These are phyloP conservation scores for Penstemon barbatus DNA, from an alignment of 257 asterid species.

Conservation along the genomic window DNA sequence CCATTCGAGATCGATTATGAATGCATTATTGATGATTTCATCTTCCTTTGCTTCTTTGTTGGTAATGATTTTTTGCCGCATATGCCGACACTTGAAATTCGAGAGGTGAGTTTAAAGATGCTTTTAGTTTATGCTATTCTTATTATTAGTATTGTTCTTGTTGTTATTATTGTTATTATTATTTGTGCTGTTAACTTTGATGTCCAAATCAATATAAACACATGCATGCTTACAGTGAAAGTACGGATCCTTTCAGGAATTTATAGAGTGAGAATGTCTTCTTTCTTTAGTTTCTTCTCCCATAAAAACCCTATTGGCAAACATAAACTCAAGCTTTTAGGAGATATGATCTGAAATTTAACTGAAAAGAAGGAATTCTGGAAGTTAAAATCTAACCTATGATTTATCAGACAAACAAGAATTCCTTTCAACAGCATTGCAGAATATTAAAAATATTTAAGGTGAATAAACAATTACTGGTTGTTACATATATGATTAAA, in stretches of 20 bases:
- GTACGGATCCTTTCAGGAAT: neutral
- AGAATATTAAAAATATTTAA: too few relatives aligned
- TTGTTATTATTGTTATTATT: neutral
- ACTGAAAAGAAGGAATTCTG: neutral
- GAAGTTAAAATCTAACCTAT: neutral
- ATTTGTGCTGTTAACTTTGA: constrained; percentile 3
- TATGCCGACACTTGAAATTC: constrained; percentile 99
- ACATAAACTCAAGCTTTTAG: neutral
- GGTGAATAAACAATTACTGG: neutral
- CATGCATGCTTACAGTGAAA: constrained; percentile 9
- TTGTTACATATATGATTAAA: neutral
- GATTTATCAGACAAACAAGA: neutral
- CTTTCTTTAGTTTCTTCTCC: neutral
- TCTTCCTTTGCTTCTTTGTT: constrained; percentile 94
- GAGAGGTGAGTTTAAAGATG: constrained; percentile 66
- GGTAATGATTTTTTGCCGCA: constrained; percentile 98
- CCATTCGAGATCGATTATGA: constrained; percentile 80
- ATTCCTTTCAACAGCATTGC: too few relatives aligned
- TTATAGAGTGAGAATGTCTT: neutral
- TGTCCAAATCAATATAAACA: neutral
- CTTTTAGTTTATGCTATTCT: constrained; percentile 20
- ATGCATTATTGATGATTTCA: constrained; percentile 85
- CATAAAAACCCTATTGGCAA: neutral
- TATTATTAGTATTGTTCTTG: neutral
- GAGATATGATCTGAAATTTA: neutral